Base-by-base conservation (phyloP, 257 asterid genomes). In the Paulownia fortunei region DNA sequence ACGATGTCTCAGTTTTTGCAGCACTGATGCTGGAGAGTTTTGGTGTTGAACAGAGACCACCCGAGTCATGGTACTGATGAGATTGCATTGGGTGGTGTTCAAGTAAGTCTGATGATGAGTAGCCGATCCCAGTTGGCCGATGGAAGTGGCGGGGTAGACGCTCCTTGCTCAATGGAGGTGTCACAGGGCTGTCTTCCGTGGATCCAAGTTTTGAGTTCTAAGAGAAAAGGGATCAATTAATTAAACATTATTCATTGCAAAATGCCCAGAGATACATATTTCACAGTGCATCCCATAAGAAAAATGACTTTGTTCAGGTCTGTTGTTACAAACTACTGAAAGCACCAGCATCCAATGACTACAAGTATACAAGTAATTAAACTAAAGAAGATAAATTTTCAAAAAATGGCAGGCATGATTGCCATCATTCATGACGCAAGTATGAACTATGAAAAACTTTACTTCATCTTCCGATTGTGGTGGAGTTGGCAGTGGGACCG, bases 381-480 rank as follows among this genome's bases (percentile, higher is more conserved):
- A 44, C 27, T 8, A 52, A 76, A 63, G 39, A 24, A 30, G 36
- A 47, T 21, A 52, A 3, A 39, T 4, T 49, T 8, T 21, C 66
- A 39, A 6, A 52, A 47, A 64, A 18, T 54, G 21, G 56, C 8
- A 52, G 73, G 60, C 13, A 42, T n/a, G n/a, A n/a, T n/a, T 61
- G 37, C 13, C 61, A 58, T 32, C 67, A 79, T 69, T 78, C 32
- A 18, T 46, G 59, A 9, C 10, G 47, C 27, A 69, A 77, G 63
- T 32, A 37, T 36, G 69, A n/a, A n/a, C n/a, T 52, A 76, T 77
- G 51, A 39, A 69, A 79, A 51, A 42, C 72, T n/a, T 8, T 79
- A 92, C 98, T 96, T 94, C 95, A 52, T 89, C 92, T 87, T 90
- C 97, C 69, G 95, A 87, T 67, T 70, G 88, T 3, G 92, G 88